Base-by-base conservation (phyloP, 2,329 filamentous ascomycete species). In the Fusarium chuoi region DNA sequence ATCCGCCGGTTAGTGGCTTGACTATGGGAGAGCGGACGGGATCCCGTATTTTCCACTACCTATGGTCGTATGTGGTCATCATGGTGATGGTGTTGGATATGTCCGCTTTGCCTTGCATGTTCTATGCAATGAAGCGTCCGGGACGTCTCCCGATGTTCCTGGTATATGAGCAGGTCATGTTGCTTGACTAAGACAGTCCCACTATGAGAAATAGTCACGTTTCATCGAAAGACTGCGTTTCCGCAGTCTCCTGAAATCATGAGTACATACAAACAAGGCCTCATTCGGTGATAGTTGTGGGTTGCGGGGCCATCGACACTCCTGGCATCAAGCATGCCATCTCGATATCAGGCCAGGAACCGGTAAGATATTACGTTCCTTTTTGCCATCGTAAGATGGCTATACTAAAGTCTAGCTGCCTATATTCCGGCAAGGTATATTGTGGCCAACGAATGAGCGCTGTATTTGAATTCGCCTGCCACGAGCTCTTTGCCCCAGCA, bases 11-110 rank as follows among this genome's bases (percentile, higher is more conserved):
- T 63, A 73, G 58, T 64, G 70, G 65, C 46, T 73, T 73, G 62
- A 65, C 69, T 70, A 70, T 62, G 59, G 70, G 70, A 73, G 65
- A 73, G 70, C 69, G 58, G 70, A 73, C 70, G 70, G 65, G 70
- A 73, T 73, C 70, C 70, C 70, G 70, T 74, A 66, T 73, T 74
- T 59, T 71, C 71, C 70, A 70, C 58, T 74, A 71, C 71, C 67
- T 74, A 44, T 74, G 71, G 71, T 71, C 71, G 62, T 74, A 74
- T 74, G 71, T 74, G 18, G 22, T 42, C 12, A 38, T 26, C 6
- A 26, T 14, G 24, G 15, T 28, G 36, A 59, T 36, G 45, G 38
- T 65, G 24, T 33, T 36, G 17, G 6, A 33, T 65, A 70, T 70
- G 33, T 14, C 8, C 42, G 39, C 38, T 20, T 20, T 30, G 18